Base-by-base conservation (phyloP, 129 eudicot genomes). In the Escallonia herrerae region DNA sequence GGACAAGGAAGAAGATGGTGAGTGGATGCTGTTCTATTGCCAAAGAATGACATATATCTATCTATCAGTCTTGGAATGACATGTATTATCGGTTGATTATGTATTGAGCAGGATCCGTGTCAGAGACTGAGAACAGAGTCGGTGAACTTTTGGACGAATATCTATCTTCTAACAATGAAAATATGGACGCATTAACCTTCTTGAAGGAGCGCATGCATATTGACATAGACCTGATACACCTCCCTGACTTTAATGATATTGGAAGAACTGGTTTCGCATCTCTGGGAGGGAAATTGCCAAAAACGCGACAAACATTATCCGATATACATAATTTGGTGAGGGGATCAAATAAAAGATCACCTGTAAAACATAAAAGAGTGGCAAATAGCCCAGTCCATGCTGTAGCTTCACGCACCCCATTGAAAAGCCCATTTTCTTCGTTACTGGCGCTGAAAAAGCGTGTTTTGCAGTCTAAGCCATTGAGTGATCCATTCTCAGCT, bases 401-500 rank as follows among this genome's bases (percentile, higher is more conserved):
- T 72, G 46, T 58, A 63, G 66, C 79, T 46, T 87, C 95, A 5
- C 88, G 94, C 13, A 74, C 87, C 51, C 81, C 78, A 22, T 82
- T 86, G 8, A 82, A 58, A 73, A 91, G 80, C 69, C 90, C 88
- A 45, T 74, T 87, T 69, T 82, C 79, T 62, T 82, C 95, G 50
- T 37, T 87, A 46, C 77, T 84, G 33, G 46, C 67, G 48, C 69
- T 91, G 53, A 83, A 82, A 59, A 87, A 75, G 70, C 76, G 58
- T 40, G 63, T 81, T 59, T 57, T 67, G 47, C 81, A 79, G 64
- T 74, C 79, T 15, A 66, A 38, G 44, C 81, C 70, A 50, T 54
- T 73, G 61, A 74, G 61, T 54, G 93, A 90, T 74, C 90, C 90
- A 15, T 87, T 80, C 68, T 76, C 86, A 56, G 44, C 75, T 13